phyloP scores from a whole-genome alignment of 495 filamentous ascomycete species.

The Trichoderma orchidacearum region DNA sequence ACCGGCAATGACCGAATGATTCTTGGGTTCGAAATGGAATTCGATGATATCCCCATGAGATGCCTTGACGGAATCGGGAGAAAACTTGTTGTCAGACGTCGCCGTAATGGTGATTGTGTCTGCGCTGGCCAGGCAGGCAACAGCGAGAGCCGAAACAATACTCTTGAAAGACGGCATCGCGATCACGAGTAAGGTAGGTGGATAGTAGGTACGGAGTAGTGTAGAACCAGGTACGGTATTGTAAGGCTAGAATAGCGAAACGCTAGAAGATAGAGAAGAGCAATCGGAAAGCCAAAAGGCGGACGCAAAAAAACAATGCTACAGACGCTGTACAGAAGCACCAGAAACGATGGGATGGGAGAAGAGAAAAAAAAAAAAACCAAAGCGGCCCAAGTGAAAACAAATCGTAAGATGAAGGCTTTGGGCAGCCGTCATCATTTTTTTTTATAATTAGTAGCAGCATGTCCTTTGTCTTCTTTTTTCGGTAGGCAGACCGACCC shows the following conservation, averaged over 20 bases:
- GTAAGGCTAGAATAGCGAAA: neutral
- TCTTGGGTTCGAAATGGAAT: constrained; percentile 35
- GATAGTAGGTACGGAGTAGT: neutral
- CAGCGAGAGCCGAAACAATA: constrained; percentile 6
- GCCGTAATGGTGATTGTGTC: constrained; percentile 11
- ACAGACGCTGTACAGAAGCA: neutral
- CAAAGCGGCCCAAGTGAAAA: too few relatives aligned
- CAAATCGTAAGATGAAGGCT: too few relatives aligned
- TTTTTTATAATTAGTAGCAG: too few relatives aligned
- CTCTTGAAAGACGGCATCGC: constrained; percentile 1
- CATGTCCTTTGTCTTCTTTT: too few relatives aligned
- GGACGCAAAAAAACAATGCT: neutral
- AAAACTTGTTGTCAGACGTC: constrained; percentile 15
- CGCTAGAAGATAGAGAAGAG: too few relatives aligned
- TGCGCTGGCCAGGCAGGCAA: constrained; percentile 8
- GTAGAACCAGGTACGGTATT: neutral
- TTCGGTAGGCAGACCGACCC: too few relatives aligned
- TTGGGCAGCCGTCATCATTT: too few relatives aligned
- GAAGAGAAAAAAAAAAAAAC: neutral
- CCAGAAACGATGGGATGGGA: neutral
- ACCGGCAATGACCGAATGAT: constrained; percentile 37
- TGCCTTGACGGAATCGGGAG: constrained; percentile 20
- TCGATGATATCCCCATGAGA: constrained; percentile 33
- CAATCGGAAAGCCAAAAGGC: neutral
- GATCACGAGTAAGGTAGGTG: neutral